A percentile compares a stretch with the other conserved stretches of the same genome.
Conservation (phyloP, 371 early-diverging fungal species). For the Basidiobolus meristosporus region DNA sequence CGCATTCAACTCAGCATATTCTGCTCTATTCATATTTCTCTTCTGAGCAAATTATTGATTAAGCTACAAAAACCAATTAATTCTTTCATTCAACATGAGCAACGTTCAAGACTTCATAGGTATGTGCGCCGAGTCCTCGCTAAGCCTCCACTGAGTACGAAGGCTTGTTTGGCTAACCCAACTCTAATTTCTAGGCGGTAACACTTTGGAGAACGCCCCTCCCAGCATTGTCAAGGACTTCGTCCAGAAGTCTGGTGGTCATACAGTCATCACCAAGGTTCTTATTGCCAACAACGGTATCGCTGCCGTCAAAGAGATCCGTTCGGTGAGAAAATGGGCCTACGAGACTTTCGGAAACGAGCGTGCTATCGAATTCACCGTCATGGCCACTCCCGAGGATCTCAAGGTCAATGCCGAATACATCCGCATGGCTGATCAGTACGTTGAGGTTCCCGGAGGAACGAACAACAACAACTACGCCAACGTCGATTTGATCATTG, state of each 20-base stretch:
- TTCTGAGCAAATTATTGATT: too few relatives aligned
- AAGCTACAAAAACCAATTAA: too few relatives aligned
- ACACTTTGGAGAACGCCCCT: too few relatives aligned
- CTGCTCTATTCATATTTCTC: too few relatives aligned
- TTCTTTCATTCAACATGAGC: too few relatives aligned
- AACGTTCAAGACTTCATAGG: too few relatives aligned
- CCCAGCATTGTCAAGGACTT: too few relatives aligned
- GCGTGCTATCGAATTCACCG: constrained; percentile 88
- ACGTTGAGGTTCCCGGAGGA: constrained; percentile 93
- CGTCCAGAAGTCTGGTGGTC: constrained; percentile 60
- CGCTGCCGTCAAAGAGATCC: constrained; percentile 97
- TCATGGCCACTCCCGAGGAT: constrained; percentile 98
- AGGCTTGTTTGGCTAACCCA: too few relatives aligned
- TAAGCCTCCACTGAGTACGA: too few relatives aligned
- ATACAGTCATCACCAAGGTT: constrained; percentile 76
- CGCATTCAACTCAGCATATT: too few relatives aligned
- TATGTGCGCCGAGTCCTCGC: too few relatives aligned
- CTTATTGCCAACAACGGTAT: constrained; percentile 99
- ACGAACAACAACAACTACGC: constrained; percentile 95
- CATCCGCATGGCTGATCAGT: constrained; percentile 96
- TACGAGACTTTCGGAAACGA: constrained; percentile 96
- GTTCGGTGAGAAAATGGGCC: constrained; percentile 94
- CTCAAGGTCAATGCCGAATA: constrained; percentile 92
- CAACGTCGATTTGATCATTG: constrained; percentile 93
- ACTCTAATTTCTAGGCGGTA: too few relatives aligned